Evolutionary conservation across 352 stramenopile genomes (phyloP).

Genomic region (Globisporangium mamillatum): DNA sequence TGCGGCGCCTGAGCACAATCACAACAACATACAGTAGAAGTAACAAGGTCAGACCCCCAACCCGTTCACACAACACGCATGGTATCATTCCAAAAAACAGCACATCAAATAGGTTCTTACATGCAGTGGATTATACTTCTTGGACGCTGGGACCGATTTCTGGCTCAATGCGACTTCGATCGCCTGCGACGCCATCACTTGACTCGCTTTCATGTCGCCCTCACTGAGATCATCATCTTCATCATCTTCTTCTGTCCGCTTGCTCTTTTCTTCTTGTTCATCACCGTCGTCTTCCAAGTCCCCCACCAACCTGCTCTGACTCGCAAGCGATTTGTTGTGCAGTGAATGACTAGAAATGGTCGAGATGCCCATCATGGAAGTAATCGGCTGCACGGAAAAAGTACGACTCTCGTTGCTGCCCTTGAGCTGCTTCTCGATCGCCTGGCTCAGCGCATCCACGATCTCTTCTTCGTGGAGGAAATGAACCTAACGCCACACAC

Average conservation of each 20-base stretch:
- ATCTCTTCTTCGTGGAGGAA: conserved; percentile 96
- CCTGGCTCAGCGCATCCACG: conserved; percentile 71
- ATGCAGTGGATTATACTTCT: conserved; percentile 66
- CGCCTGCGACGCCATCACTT: conserved; percentile 25
- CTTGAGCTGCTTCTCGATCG: conserved; percentile 79
- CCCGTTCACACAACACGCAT: not conserved
- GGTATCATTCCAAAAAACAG: not conserved
- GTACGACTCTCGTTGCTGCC: conserved; percentile 88
- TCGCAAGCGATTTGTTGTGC: conserved; percentile 11
- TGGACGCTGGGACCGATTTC: conserved; percentile 46
- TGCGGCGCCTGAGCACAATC: conserved; percentile 58
- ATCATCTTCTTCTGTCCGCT: conserved; percentile 12
- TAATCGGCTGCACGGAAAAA: conserved; percentile 90
- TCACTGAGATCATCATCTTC: conserved; percentile 13
- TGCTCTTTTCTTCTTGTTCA: conserved; percentile 31
- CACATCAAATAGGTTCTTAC: conserved; percentile 24
- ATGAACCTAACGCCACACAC: conserved; percentile 64
- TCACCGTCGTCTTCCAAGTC: conserved; percentile 34
- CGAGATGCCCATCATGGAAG: conserved; percentile 42
- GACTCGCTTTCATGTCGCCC: conserved; percentile 6
- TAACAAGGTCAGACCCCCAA: not conserved
- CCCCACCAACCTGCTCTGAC: conserved; percentile 16
- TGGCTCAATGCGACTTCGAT: conserved; percentile 65
- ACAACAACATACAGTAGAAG: not conserved
- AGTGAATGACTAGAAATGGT: conserved; percentile 14